A percentile compares a stretch with the other conserved stretches of the same genome.
phyloP scores from a whole-genome alignment of 2,329 filamentous ascomycete genomes.

The Colletotrichum lupini region DNA sequence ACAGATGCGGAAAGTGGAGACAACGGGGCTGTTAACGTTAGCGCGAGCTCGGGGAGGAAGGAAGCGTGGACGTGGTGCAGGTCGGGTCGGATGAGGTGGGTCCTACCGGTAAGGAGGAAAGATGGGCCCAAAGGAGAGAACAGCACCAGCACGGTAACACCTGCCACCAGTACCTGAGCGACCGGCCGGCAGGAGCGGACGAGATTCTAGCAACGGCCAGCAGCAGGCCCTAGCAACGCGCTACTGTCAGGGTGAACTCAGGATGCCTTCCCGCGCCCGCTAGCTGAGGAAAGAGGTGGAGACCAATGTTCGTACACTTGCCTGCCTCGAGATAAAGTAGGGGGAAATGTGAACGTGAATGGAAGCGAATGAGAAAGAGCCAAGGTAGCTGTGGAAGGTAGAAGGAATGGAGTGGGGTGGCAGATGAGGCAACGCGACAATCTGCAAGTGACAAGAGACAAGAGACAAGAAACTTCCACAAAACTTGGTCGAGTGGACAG shows the following conservation, averaged over 20 bases:
- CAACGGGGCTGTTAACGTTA: not conserved
- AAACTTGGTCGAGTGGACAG: not conserved
- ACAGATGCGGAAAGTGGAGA: not conserved
- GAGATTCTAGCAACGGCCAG: not conserved
- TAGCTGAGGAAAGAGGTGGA: not conserved
- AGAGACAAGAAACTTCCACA: slow-evolving; percentile 1
- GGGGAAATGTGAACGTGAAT: not conserved
- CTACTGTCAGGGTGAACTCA: slow-evolving; percentile 9
- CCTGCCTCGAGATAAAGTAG: not conserved
- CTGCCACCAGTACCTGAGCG: not conserved
- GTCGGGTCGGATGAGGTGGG: not conserved
- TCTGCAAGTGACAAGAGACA: not conserved
- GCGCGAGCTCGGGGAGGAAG: not conserved
- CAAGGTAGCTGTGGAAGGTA: not conserved
- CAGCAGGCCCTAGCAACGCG: not conserved
- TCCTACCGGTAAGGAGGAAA: not conserved
- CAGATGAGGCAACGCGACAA: not conserved
- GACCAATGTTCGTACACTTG: not conserved
- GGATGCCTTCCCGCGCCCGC: slow-evolving; percentile 9
- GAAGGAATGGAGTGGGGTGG: not conserved
- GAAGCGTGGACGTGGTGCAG: not conserved
- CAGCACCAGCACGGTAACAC: slow-evolving; percentile 10
- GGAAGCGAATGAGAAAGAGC: not conserved
- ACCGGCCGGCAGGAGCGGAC: not conserved
- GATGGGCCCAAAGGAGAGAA: slow-evolving; percentile 32